Base-by-base conservation (phyloP, 495 filamentous ascomycete genomes). In the Wilcoxina mikolae region DNA sequence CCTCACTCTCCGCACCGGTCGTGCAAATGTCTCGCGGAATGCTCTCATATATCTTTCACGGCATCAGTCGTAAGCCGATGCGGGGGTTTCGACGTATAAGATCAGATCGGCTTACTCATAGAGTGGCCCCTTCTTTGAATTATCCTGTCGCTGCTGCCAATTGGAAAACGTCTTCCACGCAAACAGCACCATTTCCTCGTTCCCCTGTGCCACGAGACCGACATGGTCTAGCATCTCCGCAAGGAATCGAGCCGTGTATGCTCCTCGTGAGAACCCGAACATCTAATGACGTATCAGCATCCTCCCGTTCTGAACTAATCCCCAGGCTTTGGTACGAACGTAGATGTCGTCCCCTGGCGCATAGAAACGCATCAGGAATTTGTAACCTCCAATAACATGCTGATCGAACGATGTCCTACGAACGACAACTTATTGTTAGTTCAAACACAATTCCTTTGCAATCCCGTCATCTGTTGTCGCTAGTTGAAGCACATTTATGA, bases 351-450 rank as follows among this genome's bases (percentile, higher is more conserved):
- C 84, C 4, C 84, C 87, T 0, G 80, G 78, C 12, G 73, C 70
- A 63, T 93, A 93, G 68, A 86, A 87, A 28, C 83, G 78, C 86
- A 93, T 93, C 29, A 90, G 71, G 68, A 93, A 91, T 56, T 84
- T 85, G 65, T 93, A 93, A 17, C 84, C 85, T 9, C 81, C 86
- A 58, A 91, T 78, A 26, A 86, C 84, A 68, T 93, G 86, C 12
- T 85, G 77, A 57, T 81, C 84, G 57, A 94, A 93, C 0, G 83
- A 87, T 1, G 82, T 82, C 2, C 61, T 65, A n/a, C 27, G 27
- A 26, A 26, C 18, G 24, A 4, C 35, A 50, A 25, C 24, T 50
- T 41, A 56, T 18, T 27, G n/a, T 57, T 48, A 24, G 17, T 27
- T 29, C 17, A 15, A 9, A 17, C 2, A 15, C 15, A 17, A 27